Evolutionary conservation across 1,284 basidiomycete genomes (phyloP).

Genomic region (Rhodotorula sp.): DNA sequence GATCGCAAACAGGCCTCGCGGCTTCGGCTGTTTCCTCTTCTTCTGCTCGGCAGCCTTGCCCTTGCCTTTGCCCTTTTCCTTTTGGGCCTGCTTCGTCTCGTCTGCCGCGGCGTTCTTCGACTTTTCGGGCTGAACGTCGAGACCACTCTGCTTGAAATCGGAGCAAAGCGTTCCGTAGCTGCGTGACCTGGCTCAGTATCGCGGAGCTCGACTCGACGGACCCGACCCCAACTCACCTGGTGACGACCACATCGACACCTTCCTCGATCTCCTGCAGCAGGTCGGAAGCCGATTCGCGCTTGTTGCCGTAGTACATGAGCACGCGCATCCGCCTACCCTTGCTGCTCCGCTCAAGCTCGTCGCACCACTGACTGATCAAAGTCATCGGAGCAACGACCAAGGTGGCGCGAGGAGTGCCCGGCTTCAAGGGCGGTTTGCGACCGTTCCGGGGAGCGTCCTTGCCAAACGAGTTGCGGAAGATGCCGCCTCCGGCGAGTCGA

Average conservation of each 20-base stretch:
- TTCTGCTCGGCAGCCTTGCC: conserved; percentile 22
- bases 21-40: conserved; percentile 15
- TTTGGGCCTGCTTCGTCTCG: conserved; percentile 1
- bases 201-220: no score
- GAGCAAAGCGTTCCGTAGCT: conserved; percentile 38
- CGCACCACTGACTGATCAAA: conserved; percentile 83
- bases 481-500: conserved; percentile 4
- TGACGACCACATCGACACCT: conserved; percentile 74
- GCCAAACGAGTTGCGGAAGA: conserved; percentile 21
- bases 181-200: background rate
- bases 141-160: conserved; percentile 36
- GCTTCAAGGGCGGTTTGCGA: conserved; percentile 32
- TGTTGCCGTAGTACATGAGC: conserved; percentile 82
- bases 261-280: conserved; percentile 63
- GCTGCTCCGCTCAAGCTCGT: conserved; percentile 70
- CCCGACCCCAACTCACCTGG: conserved; percentile 60
- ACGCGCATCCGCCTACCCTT: conserved; percentile 63
- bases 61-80: conserved; percentile 21
- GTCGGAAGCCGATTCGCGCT: conserved; percentile 60
- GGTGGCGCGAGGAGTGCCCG: conserved; percentile 60
- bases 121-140: conserved; percentile 12
- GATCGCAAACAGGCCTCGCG: conserved; percentile 53
- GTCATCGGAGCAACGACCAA: conserved; percentile 92
- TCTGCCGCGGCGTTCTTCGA: conserved; percentile 5
- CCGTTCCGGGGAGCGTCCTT: background rate